Evolutionary conservation across 805 yeast species (phyloP).

Genomic region (Kurtzmaniella fragi): DNA sequence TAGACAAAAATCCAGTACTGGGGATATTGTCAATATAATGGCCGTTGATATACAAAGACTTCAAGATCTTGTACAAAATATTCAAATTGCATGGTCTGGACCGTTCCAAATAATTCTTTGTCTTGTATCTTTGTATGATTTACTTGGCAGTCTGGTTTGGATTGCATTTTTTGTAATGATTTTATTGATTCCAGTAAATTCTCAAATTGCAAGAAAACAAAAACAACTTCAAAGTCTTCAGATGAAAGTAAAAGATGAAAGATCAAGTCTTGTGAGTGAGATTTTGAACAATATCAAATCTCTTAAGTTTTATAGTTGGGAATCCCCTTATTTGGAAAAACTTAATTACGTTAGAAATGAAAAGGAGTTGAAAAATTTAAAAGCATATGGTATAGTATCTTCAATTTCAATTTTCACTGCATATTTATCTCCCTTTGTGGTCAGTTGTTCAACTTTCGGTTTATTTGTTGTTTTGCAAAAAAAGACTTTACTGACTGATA

Average conservation of each 20-base stretch:
- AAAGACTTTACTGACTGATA: constrained; percentile 76
- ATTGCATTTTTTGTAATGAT: constrained; percentile 83
- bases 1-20: constrained; percentile 68
- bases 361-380: constrained; percentile 73
- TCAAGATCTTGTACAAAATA: constrained; percentile 74
- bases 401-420: constrained; percentile 75
- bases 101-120: constrained; percentile 84
- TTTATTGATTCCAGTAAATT: constrained; percentile 75
- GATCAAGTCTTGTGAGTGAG: constrained; percentile 86
- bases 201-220: constrained; percentile 60
- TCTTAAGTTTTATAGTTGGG: constrained; percentile 94
- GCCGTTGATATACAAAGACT: constrained; percentile 88
- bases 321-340: constrained; percentile 70
- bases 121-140: constrained; percentile 61
- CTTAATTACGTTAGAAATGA: constrained; percentile 81
- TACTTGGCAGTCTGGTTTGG: constrained; percentile 89
- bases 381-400: constrained; percentile 63
- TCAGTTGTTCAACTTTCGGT: constrained; percentile 86
- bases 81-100: constrained; percentile 85
- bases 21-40: constrained; percentile 93
- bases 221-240: constrained; percentile 74
- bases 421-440: constrained; percentile 83
- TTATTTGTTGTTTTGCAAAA: constrained; percentile 56
- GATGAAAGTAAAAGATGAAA: constrained; percentile 86
- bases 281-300: constrained; percentile 89